Evolutionary conservation across 805 yeast genomes (phyloP), one percentile per base, ranked within the genome.

Genomic region (Tetrapisispora pingtungensis): DNA sequence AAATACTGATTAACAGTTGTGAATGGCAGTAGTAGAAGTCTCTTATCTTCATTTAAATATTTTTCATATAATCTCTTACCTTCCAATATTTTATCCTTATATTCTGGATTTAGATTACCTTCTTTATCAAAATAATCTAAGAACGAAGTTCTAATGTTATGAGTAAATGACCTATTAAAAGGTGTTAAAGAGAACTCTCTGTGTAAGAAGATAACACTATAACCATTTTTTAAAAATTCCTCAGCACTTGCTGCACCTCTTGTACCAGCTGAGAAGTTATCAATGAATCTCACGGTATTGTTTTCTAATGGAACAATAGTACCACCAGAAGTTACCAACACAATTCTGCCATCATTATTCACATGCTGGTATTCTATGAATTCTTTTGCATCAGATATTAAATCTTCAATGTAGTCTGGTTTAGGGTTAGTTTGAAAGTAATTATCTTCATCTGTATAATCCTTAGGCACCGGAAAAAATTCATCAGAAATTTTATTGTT

Each of bases 191-290:
- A 84, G 64, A 87, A 90, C 62, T 93, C 96, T 37, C 99, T 72
- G 63, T 93, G 95, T 34, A 93, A 65, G 57, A 93, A 93, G 28
- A 93, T 82, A 32, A 93, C 98, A 13, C 96, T 90, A 58, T 93
- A 93, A 1, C 88, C 96, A 45, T 76, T 69, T 45, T 82, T 85
- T 43, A 93, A 67, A 53, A 90, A 86, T 58, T 85, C 82, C 63
- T 93, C 98, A 4, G 97, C 96, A 33, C 94, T 81, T 0, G 96
- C 80, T 4, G 98, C 95, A 45, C 98, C 99, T 64, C 99, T 77
- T 0, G 97, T 93, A 20, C 99, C 99, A 20, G 97, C 97, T 51
- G 93, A 81, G 62, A 93, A 93, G 59, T 93, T 93, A 65, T 93
- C 99, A 56, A 93, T 88, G 64, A 93, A 93, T 43, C 99, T 68